These are phyloP conservation scores for Delphinella strobiligena DNA, from an alignment of 2,329 filamentous ascomycete species.

Conservation along the genomic window DNA sequence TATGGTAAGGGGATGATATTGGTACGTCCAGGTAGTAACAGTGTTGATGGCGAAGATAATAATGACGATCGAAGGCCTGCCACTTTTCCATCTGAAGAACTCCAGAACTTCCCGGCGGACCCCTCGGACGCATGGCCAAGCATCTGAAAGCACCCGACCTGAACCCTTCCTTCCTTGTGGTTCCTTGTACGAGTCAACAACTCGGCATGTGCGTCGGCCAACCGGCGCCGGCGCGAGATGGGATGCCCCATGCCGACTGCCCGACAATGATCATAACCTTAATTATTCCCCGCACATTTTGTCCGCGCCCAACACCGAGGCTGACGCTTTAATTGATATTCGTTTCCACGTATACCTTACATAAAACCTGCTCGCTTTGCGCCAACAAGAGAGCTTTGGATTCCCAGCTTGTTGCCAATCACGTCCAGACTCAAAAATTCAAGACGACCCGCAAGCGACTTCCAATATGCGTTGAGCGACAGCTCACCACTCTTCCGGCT, in stretches of 20 bases:
- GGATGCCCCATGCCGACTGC: background rate
- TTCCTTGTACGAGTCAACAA: too few relatives aligned
- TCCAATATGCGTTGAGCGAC: background rate
- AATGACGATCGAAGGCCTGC: background rate
- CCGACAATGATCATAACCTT: background rate
- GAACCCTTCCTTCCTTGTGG: too few relatives aligned
- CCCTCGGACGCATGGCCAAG: background rate
- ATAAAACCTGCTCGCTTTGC: too few relatives aligned
- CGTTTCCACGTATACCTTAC: too few relatives aligned
- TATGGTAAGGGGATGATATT: background rate
- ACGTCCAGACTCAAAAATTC: background rate
- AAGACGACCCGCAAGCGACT: background rate
- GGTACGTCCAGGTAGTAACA: background rate
- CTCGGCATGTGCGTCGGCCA: background rate
- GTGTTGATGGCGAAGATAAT: background rate
- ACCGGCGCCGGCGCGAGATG: background rate
- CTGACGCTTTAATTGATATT: too few relatives aligned
- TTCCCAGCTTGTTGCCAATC: too few relatives aligned
- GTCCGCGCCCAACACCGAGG: too few relatives aligned
- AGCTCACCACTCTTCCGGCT: too few relatives aligned
- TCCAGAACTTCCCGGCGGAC: background rate
- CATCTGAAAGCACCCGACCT: background rate
- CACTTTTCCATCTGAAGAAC: background rate
- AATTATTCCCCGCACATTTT: background rate
- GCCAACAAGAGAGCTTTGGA: too few relatives aligned